phyloP scores from a whole-genome alignment of 306 rosid species.

The Fragaria iinumae region DNA sequence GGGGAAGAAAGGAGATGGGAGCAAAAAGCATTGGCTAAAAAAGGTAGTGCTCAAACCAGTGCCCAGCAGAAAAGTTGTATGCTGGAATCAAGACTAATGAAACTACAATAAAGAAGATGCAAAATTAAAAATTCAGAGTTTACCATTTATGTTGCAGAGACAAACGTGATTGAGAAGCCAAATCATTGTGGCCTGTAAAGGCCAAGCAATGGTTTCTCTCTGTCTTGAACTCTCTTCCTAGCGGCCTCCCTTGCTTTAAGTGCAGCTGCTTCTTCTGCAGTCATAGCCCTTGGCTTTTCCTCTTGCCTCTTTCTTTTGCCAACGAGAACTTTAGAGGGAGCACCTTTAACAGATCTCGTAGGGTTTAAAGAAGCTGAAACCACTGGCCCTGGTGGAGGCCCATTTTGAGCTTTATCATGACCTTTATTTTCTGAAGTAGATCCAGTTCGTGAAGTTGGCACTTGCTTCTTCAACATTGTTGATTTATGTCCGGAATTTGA shows the following conservation, averaged over 20 bases:
- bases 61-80: conserved; percentile 15
- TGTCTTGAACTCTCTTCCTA: conserved; percentile 84
- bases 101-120: conserved; percentile 6
- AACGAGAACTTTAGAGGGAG: conserved; percentile 68
- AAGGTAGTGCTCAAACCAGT: conserved; percentile 9
- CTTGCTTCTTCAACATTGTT: conserved; percentile 42
- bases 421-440: conserved; percentile 37
- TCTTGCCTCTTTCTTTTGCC: conserved; percentile 83
- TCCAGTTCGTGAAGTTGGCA: conserved; percentile 39
- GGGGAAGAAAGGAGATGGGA: neutral
- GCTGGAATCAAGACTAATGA: neutral
- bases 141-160: conserved; percentile 19
- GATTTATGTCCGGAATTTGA: conserved; percentile 44
- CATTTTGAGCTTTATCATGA: conserved; percentile 37
- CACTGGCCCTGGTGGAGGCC: conserved; percentile 62
- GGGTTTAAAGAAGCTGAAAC: conserved; percentile 64
- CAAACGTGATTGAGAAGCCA: conserved; percentile 21
- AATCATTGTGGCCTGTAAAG: conserved; percentile 66
- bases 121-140: conserved; percentile 8
- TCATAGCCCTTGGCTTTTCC: conserved; percentile 56
- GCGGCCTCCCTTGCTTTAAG: conserved; percentile 98
- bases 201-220: conserved; percentile 90
- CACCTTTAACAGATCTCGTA: conserved; percentile 61
- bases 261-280: conserved; percentile 83
- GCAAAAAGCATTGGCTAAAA: neutral